phyloP scores from a whole-genome alignment of 2,329 filamentous ascomycete genomes.

The Paraphoma chrysanthemicola region DNA sequence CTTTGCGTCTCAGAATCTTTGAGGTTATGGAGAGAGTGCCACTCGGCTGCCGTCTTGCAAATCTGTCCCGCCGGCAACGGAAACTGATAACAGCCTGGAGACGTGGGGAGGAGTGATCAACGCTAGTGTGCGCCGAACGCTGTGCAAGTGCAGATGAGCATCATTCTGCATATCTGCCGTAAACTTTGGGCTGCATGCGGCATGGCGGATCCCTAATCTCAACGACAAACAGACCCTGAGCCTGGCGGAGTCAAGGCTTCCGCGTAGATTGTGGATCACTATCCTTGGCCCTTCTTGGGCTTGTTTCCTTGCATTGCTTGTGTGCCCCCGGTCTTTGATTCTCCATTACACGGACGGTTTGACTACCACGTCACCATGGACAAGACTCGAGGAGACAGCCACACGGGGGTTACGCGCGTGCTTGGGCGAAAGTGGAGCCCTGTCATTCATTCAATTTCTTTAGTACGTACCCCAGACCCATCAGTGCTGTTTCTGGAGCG shows the following conservation, averaged over 20 bases:
- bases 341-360: slow-evolving; percentile 39
- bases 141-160: slow-evolving; percentile 18
- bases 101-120: slow-evolving; percentile 15
- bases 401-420: slow-evolving; percentile 35
- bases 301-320: slow-evolving; percentile 47
- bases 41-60: slow-evolving; percentile 1
- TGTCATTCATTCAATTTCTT: slow-evolving; percentile 23
- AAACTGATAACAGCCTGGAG: slow-evolving; percentile 5
- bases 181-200: slow-evolving; percentile 27
- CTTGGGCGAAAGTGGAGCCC: slow-evolving; percentile 32
- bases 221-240: slow-evolving; percentile 32
- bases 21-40: neutral
- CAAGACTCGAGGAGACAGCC: slow-evolving; percentile 20
- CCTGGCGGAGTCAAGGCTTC: slow-evolving; percentile 36
- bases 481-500: slow-evolving; percentile 15
- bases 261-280: slow-evolving; percentile 30
- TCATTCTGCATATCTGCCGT: slow-evolving; percentile 21
- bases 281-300: slow-evolving; percentile 42
- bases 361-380: slow-evolving; percentile 46
- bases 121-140: slow-evolving; percentile 22
- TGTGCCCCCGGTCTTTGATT: slow-evolving; percentile 35
- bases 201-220: slow-evolving; percentile 29
- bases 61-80: neutral
- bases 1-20: neutral
- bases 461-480: slow-evolving; percentile 25